A percentile compares a stretch with the other conserved stretches of the same genome.
These are phyloP conservation scores for Cucumis sativus DNA, from an alignment of 306 rosid genomes.

Conservation along the genomic window DNA sequence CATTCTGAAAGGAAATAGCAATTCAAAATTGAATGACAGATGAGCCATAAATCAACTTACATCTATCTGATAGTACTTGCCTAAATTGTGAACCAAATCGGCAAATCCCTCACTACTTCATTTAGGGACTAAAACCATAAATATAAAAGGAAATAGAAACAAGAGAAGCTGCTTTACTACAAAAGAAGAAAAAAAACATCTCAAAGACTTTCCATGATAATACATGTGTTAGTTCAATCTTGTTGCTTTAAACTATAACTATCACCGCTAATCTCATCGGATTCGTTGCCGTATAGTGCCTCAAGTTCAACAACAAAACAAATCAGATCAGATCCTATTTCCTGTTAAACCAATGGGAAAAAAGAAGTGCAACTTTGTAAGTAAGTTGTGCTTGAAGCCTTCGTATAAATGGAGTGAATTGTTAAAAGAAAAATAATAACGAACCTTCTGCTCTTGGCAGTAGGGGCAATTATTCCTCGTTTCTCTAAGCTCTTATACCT, in stretches of 20 bases:
- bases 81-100: not conserved
- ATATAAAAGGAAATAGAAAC: not conserved
- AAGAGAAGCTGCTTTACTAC: not conserved
- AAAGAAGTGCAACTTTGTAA: not conserved
- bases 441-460: slow-evolving; percentile 37
- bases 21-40: not conserved
- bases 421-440: not conserved
- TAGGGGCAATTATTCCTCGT: slow-evolving; percentile 77
- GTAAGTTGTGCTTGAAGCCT: not conserved
- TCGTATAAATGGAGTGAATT: not conserved
- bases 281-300: not conserved
- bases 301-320: not conserved
- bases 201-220: not conserved
- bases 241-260: not conserved
- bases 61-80: not conserved
- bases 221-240: not conserved
- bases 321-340: not conserved
- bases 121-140: not conserved
- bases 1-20: not conserved
- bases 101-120: not conserved
- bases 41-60: not conserved
- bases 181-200: not conserved
- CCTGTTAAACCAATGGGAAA: not conserved
- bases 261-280: not conserved
- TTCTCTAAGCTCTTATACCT: slow-evolving; percentile 77